Evolutionary conservation across 2,329 filamentous ascomycete species (phyloP).

Genomic region (Ophiosphaerella korrae): DNA sequence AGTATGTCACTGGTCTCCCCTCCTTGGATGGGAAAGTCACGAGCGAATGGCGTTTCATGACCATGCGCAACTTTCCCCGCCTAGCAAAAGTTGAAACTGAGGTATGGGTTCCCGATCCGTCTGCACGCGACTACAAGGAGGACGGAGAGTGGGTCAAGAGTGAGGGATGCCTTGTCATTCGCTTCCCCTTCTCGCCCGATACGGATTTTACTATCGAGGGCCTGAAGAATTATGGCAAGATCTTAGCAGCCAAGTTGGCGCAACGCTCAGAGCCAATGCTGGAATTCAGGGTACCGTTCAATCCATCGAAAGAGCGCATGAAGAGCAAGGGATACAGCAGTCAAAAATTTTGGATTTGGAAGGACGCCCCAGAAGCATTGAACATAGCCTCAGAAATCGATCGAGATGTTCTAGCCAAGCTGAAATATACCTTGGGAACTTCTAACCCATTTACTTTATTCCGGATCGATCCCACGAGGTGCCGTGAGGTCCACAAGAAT

Average conservation of each 20-base stretch:
- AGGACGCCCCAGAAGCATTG: slow-evolving; percentile 57
- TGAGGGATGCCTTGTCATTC: slow-evolving; percentile 67
- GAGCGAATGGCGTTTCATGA: slow-evolving; percentile 70
- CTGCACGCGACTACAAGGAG: slow-evolving; percentile 57
- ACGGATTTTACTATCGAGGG: slow-evolving; percentile 39
- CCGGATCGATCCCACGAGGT: slow-evolving; percentile 63
- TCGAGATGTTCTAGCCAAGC: slow-evolving; percentile 64
- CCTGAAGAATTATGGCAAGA: slow-evolving; percentile 38
- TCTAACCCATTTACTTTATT: slow-evolving; percentile 71
- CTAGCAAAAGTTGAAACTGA: slow-evolving; percentile 71
- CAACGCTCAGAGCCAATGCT: slow-evolving; percentile 61
- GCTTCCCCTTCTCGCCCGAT: slow-evolving; percentile 62
- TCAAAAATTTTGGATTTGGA: slow-evolving; percentile 70
- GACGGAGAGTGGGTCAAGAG: slow-evolving; percentile 57
- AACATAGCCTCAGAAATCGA: slow-evolving; percentile 54
- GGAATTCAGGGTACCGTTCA: slow-evolving; percentile 70
- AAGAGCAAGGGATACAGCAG: slow-evolving; percentile 63
- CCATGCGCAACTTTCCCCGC: slow-evolving; percentile 69
- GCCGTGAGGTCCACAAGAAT: slow-evolving; percentile 64
- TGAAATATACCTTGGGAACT: slow-evolving; percentile 69
- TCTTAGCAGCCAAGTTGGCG: slow-evolving; percentile 40
- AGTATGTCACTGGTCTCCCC: slow-evolving; percentile 55
- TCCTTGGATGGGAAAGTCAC: slow-evolving; percentile 50
- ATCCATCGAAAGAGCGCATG: slow-evolving; percentile 64
- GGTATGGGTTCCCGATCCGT: slow-evolving; percentile 72